These are phyloP conservation scores for Mycena capillaripes DNA, from an alignment of 768 basidiomycete genomes.

Conservation along the genomic window DNA sequence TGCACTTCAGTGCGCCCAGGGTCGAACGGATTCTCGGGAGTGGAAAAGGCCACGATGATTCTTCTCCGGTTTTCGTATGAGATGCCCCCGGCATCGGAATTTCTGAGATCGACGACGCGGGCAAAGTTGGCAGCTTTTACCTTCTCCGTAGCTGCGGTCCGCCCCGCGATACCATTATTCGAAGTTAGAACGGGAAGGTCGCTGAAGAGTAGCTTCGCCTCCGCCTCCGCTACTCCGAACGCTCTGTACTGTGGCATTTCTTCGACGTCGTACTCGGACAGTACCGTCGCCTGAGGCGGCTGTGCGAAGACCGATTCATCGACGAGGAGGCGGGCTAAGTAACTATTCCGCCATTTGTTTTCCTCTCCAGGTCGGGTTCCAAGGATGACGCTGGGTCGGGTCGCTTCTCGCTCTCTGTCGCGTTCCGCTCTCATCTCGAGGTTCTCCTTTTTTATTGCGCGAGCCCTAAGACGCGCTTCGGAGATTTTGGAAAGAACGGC, in stretches of 20 bases:
- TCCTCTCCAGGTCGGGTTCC: constrained; percentile 79
- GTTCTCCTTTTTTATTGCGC: constrained; percentile 58
- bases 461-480: constrained; percentile 52
- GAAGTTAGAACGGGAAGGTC: constrained; percentile 71
- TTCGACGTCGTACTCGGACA: constrained; percentile 47
- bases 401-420: constrained; percentile 51
- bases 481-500: constrained; percentile 49
- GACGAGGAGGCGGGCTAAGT: constrained; percentile 76
- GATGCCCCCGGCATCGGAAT: constrained; percentile 90
- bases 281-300: constrained; percentile 48
- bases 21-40: constrained; percentile 74
- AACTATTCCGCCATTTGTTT: constrained; percentile 74
- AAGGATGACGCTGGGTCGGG: constrained; percentile 76
- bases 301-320: constrained; percentile 62
- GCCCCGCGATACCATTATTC: constrained; percentile 9
- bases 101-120: constrained; percentile 84
- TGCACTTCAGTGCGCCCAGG: constrained; percentile 92
- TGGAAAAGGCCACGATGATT: constrained; percentile 85
- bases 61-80: constrained; percentile 88
- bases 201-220: constrained; percentile 76
- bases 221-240: constrained; percentile 74
- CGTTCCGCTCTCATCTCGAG: constrained; percentile 61
- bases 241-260: constrained; percentile 68
- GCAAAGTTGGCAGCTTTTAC: constrained; percentile 64
- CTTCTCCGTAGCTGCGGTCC: constrained; percentile 19